phyloP scores from a whole-genome alignment of 352 stramenopile genomes.

The Phytophthora pseudosyringae region DNA sequence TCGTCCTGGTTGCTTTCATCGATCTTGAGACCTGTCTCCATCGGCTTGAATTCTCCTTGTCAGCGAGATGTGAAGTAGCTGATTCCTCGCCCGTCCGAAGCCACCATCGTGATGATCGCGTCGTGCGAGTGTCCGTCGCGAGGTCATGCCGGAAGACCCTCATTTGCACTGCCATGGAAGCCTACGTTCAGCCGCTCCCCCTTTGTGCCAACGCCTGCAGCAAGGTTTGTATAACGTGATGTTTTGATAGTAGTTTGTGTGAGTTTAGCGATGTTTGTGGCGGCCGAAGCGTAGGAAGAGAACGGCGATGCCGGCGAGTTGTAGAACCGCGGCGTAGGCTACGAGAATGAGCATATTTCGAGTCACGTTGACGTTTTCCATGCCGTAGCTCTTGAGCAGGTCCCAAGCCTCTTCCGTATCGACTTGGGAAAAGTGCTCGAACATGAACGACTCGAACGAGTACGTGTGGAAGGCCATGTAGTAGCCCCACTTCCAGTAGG shows the following conservation, averaged over 20 bases:
- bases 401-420: conserved; percentile 28
- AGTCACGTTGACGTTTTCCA: conserved; percentile 60
- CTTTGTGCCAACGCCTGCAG: too few species aligned
- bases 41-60: conserved; percentile 35
- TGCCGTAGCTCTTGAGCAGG: conserved; percentile 56
- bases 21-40: conserved; percentile 40
- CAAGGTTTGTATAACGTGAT: too few species aligned
- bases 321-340: conserved; percentile 47
- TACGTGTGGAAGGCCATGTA: conserved; percentile 90
- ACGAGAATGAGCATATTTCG: conserved; percentile 66
- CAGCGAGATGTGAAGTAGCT: conserved; percentile 56
- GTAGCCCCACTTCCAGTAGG: conserved; percentile 85
- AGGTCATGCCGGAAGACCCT: conserved; percentile 46
- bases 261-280: conserved; percentile 21
- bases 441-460: conserved; percentile 87
- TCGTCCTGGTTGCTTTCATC: conserved; percentile 39
- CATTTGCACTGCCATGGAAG: conserved; percentile 51
- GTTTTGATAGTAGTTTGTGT: too few species aligned
- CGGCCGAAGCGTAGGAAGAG: conserved; percentile 37
- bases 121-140: conserved; percentile 38
- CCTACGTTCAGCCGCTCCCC: too few species aligned
- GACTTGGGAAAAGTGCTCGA: conserved; percentile 66
- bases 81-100: conserved; percentile 36
- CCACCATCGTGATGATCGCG: conserved; percentile 56
- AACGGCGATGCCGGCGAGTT: conserved; percentile 46